Base-by-base conservation (phyloP, 208 protist species). In the Leishmania amazonensis region DNA sequence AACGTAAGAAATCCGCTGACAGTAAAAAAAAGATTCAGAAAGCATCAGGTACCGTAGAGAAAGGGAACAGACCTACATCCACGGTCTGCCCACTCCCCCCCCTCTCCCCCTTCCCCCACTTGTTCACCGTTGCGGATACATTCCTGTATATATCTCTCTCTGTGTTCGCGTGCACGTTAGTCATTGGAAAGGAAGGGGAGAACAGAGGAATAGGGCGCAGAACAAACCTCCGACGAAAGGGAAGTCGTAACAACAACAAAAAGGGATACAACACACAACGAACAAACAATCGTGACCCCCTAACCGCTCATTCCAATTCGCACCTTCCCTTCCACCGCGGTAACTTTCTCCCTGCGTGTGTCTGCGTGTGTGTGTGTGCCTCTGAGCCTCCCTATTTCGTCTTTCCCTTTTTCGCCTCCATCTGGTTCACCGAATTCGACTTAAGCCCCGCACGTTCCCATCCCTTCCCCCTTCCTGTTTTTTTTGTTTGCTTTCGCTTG, bases 391-490 rank as follows among this genome's bases (percentile, higher is more conserved):
- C 31, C 31, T 45, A 54, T 57, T 87, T 35, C 64, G n/a, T 81
- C 71, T 74, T 45, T 88, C 74, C 53, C 31, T 35, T 70, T 67
- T 72, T 81, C 76, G 35, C 31, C 40, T 51, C 28, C 40, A 73
- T 15, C 40, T 38, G 45, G 28, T 35, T 49, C 68, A 49, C 68
- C 68, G 68, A 73, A 73, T 31, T 73, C 40, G 40, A 49, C 24
- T 31, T n/a, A 13, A 31, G 17, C 57, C 15, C 42, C 40, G 40
- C 40, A 49, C 42, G 13, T 31, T 35, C 40, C 21, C 68, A 28
- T 51, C 21, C 31, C 19, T 31, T 49, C 15, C 31, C 45, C 13
- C 28, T 8, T 70, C 31, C 19, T n/a, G 21, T 42, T 70, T 42
- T 70, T 5, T 54, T 1, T 13, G 0, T 21, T 21, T 62, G 11